A percentile compares a stretch with the other conserved stretches of the same genome.
Conservation (phyloP, 129 eudicot genomes). For the Artemisia annua region DNA sequence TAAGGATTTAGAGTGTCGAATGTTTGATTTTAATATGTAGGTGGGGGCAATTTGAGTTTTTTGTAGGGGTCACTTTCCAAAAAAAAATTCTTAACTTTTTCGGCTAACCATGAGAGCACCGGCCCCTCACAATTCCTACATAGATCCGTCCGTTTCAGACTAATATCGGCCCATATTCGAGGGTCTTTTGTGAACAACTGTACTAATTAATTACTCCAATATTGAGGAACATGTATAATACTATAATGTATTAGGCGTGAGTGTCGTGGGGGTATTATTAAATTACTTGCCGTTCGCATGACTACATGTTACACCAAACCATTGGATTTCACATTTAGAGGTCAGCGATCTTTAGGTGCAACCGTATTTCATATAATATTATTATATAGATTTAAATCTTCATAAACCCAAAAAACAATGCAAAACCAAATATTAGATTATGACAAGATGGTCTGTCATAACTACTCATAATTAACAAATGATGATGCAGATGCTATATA, state of each 20-base stretch:
- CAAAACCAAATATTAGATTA: neutral
- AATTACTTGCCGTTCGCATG: neutral
- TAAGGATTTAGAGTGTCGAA: too few species aligned
- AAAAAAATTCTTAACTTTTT: too few species aligned
- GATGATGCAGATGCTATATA: too few species aligned
- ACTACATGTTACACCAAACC: neutral
- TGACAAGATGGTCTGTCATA: too few species aligned
- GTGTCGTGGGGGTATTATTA: neutral
- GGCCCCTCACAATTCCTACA: too few species aligned
- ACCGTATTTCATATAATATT: neutral
- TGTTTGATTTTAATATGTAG: too few species aligned
- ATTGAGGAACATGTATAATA: neutral
- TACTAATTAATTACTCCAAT: neutral
- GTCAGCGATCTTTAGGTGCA: constrained; percentile 6
- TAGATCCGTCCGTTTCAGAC: too few species aligned
- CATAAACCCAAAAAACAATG: neutral
- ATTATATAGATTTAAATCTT: neutral
- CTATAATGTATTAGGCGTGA: neutral
- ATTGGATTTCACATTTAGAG: neutral
- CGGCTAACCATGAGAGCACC: too few species aligned
- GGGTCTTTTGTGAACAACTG: neutral
- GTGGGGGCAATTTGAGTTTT: too few species aligned
- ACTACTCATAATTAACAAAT: too few species aligned
- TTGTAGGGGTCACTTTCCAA: too few species aligned
- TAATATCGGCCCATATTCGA: too few species aligned